phyloP scores from a whole-genome alignment of 2,329 filamentous ascomycete genomes.

The Arthrinium puccinioides region DNA sequence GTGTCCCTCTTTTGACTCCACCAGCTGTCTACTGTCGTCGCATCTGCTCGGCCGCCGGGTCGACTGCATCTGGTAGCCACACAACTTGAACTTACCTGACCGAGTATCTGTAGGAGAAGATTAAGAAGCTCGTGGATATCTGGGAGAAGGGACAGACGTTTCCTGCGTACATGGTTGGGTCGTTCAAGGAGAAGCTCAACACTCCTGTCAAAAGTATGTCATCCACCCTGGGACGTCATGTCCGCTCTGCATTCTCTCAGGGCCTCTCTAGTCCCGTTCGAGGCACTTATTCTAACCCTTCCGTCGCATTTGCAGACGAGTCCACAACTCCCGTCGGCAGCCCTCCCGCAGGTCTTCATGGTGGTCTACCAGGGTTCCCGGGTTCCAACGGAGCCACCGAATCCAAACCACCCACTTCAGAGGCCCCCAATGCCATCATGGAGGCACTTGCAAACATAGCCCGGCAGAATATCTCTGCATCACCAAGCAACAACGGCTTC shows the following conservation, averaged over 20 bases:
- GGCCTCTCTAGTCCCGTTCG: no score
- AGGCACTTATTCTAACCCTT: no score
- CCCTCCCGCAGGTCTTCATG: conserved; percentile 41
- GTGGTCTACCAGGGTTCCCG: conserved; percentile 29
- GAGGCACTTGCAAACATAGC: conserved; percentile 76
- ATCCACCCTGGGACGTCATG: no score
- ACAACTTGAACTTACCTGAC: conserved; percentile 24
- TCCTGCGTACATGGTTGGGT: conserved; percentile 67
- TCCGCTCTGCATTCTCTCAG: no score
- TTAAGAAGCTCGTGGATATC: conserved; percentile 90
- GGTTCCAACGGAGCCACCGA: conserved; percentile 29
- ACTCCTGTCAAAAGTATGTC: conserved; percentile 58
- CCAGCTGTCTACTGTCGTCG: conserved; percentile 2
- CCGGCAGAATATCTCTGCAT: conserved; percentile 57
- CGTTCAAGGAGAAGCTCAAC: conserved; percentile 75
- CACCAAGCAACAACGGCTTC: conserved; percentile 31
- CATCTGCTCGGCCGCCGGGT: neutral
- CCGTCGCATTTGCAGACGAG: conserved; percentile 40
- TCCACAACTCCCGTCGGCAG: conserved; percentile 68
- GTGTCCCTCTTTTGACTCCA: no score
- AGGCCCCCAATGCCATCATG: conserved; percentile 57
- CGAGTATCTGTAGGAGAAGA: conserved; percentile 72
- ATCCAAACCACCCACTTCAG: conserved; percentile 22
- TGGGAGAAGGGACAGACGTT: conserved; percentile 97
- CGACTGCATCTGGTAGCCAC: neutral